A percentile compares a stretch with the other conserved stretches of the same genome.
Evolutionary conservation across 805 yeast species (phyloP).

Genomic region (Candida sphagnicola): DNA sequence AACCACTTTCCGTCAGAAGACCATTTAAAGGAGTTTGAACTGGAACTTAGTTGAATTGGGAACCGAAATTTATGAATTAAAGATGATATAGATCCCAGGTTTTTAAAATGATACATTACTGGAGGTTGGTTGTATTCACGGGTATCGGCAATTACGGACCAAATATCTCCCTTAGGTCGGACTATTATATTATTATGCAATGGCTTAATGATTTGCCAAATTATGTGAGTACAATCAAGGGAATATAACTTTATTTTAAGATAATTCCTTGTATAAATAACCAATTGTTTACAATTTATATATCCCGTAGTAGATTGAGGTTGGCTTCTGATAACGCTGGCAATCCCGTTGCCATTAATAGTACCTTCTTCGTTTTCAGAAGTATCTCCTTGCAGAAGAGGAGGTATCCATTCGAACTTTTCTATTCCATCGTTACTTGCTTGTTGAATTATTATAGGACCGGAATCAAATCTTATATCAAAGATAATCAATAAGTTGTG

Average conservation of each 20-base stretch:
- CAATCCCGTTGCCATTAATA: background rate
- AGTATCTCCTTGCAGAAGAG: background rate
- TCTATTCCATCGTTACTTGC: constrained; percentile 24
- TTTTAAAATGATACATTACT: constrained; percentile 25
- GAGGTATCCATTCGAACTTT: constrained; percentile 30
- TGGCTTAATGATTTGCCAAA: constrained; percentile 33
- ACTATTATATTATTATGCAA: constrained; percentile 12
- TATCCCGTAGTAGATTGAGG: constrained; percentile 18
- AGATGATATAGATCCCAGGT: constrained; percentile 28
- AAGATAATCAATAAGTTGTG: constrained; percentile 18
- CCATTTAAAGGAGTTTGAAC: constrained; percentile 22
- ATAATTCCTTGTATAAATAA: constrained; percentile 22
- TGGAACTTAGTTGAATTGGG: constrained; percentile 13
- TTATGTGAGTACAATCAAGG: constrained; percentile 28
- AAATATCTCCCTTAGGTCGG: constrained; percentile 19
- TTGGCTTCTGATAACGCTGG: too few relatives aligned
- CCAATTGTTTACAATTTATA: constrained; percentile 28
- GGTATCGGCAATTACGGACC: constrained; percentile 29
- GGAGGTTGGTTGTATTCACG: constrained; percentile 16
- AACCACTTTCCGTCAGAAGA: constrained; percentile 34
- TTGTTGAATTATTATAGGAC: constrained; percentile 31
- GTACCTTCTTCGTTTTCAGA: constrained; percentile 14
- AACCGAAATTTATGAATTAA: constrained; percentile 19
- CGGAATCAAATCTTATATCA: constrained; percentile 14
- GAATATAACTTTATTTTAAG: constrained; percentile 33